Evolutionary conservation across 768 basidiomycete species (phyloP), one percentile per base, ranked within the genome.

Genomic region (Brasilioporus rufonigricans): DNA sequence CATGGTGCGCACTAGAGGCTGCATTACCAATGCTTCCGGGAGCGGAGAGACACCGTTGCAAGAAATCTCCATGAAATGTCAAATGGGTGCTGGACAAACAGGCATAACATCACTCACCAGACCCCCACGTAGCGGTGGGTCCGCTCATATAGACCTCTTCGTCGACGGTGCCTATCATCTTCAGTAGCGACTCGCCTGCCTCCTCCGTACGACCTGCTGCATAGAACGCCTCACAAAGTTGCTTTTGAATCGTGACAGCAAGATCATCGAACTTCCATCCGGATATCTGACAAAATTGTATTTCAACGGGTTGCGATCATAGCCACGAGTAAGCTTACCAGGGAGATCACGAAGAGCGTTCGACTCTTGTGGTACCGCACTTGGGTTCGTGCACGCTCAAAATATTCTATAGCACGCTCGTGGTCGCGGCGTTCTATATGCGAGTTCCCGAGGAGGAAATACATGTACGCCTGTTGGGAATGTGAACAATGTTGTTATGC

Each of bases 181-280:
- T 13, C 3, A 47, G 5, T 4, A 58, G n/a, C 13, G 11, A 40
- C 16, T 48, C 36, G 6, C 39, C 18, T 3, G 50, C 60, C 11
- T 59, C 50, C 19, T 39, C 21, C 3, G 16, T 43, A n/a, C 10
- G 53, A 48, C 53, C 48, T 6, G 32, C 48, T 1, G 54, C 43
- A 46, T 32, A 38, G 2, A 48, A 23, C 21, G 51, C 54, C 18
- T 60, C 58, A 19, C 58, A 56, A 26, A 45, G 32, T 1, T n/a
- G 32, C 7, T 40, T 46, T 35, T 24, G 41, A 27, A 57, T 41
- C 7, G 4, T 13, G 33, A 36, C 13, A 0, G 6, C 23, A 6
- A 57, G 54, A 44, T 35, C 41, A 7, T 39, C 27, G 8, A 58
- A 58, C 16, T 27, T 31, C 57, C 57, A 58, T 5, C 54, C 54